Evolutionary conservation across 306 rosid genomes (phyloP).

Genomic region (Cucurbita argyrosperma): DNA sequence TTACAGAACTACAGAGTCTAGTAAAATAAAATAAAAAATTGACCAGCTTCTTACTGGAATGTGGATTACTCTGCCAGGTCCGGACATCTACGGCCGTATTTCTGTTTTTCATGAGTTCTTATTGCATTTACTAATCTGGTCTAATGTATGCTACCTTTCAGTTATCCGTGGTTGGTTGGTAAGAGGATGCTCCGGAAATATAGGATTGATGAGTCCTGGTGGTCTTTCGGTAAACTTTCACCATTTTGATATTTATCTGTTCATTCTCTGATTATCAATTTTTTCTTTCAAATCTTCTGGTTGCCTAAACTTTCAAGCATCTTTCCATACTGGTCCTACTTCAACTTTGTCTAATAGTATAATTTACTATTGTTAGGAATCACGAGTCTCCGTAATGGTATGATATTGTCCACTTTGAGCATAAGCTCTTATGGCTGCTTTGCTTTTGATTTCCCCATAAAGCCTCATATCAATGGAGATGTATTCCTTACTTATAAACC

Average conservation of each 20-base stretch:
- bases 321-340: not conserved
- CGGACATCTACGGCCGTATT: not conserved
- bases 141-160: constrained; percentile 17
- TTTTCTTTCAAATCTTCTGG: not conserved
- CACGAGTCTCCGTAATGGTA: too few relatives aligned
- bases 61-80: too few relatives aligned
- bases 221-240: constrained; percentile 39
- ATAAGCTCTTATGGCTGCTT: too few relatives aligned
- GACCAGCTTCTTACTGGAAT: not conserved
- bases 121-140: constrained; percentile 7
- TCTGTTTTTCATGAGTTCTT: not conserved
- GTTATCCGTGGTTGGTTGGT: constrained; percentile 91
- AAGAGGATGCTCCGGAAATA: constrained; percentile 74
- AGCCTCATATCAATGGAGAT: too few relatives aligned
- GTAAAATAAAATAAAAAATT: not conserved
- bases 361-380: not conserved
- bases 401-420: too few relatives aligned
- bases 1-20: not conserved
- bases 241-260: not conserved
- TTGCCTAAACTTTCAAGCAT: not conserved
- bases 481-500: too few relatives aligned
- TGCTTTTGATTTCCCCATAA: too few relatives aligned
- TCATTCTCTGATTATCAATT: not conserved
- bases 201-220: constrained; percentile 42
- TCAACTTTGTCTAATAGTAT: not conserved